Conservation (phyloP, 257 asterid species). For the Nicotiana paniculata region DNA sequence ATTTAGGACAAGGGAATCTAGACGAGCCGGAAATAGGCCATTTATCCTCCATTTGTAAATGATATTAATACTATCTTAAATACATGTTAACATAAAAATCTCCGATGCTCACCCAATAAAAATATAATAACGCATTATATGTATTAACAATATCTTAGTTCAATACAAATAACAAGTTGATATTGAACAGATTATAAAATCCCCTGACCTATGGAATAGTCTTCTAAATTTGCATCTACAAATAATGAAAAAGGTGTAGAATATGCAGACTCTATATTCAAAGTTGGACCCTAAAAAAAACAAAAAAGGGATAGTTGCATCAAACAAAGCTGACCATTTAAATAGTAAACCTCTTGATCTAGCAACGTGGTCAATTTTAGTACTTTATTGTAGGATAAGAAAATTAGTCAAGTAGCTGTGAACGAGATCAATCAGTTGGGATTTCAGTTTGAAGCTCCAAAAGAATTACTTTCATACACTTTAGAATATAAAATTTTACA, state of each 20-base stretch:
- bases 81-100: too few species aligned
- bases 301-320: not conserved
- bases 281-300: not conserved
- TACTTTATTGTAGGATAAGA: not conserved
- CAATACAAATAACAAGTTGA: not conserved
- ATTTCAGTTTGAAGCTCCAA: not conserved
- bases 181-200: not conserved
- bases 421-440: not conserved
- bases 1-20: too few species aligned
- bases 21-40: too few species aligned
- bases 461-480: not conserved
- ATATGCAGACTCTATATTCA: not conserved
- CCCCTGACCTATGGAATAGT: not conserved
- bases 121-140: not conserved
- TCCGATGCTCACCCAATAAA: too few species aligned
- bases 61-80: too few species aligned
- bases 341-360: not conserved
- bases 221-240: not conserved
- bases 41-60: too few species aligned
- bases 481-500: not conserved
- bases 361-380: not conserved
- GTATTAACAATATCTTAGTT: not conserved
- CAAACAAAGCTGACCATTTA: not conserved
- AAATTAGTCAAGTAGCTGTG: not conserved
- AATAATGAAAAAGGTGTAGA: not conserved